phyloP scores from a whole-genome alignment of 495 filamentous ascomycete genomes.

The Aspergillus affinis region DNA sequence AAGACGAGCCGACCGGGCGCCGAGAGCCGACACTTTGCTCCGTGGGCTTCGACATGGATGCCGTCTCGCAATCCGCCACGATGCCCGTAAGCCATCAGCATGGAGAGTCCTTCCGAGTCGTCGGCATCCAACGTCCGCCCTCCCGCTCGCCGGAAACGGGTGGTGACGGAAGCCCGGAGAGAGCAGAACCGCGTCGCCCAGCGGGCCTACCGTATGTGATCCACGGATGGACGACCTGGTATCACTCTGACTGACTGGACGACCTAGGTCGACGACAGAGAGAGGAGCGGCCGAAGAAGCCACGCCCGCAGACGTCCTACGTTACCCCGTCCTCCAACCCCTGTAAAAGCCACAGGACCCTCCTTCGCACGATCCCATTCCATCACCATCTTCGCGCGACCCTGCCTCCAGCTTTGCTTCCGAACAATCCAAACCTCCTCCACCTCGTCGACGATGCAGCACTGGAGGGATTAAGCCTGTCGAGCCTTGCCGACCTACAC shows the following conservation, averaged over 20 bases:
- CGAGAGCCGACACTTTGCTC: no score
- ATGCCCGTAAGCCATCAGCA: not conserved
- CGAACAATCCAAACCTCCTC: not conserved
- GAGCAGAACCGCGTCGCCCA: constrained; percentile 45
- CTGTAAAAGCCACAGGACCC: no score
- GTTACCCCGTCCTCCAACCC: not conserved
- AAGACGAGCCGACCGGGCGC: no score
- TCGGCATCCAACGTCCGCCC: not conserved
- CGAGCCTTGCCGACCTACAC: no score
- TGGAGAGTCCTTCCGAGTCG: constrained; percentile 5
- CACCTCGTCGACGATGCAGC: not conserved
- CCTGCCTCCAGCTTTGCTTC: no score
- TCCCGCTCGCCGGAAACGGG: constrained; percentile 25
- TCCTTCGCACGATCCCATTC: no score
- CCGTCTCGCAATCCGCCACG: no score
- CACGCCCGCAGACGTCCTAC: not conserved
- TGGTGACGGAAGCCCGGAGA: constrained; percentile 41
- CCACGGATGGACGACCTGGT: not conserved
- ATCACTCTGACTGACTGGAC: not conserved
- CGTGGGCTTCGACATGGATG: no score
- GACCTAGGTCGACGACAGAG: constrained; percentile 17
- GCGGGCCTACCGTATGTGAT: constrained; percentile 36
- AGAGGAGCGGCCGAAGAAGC: not conserved
- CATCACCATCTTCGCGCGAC: no score
- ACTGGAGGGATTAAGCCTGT: no score